phyloP scores from a whole-genome alignment of 768 basidiomycete species.

The Auricularia sp. region DNA sequence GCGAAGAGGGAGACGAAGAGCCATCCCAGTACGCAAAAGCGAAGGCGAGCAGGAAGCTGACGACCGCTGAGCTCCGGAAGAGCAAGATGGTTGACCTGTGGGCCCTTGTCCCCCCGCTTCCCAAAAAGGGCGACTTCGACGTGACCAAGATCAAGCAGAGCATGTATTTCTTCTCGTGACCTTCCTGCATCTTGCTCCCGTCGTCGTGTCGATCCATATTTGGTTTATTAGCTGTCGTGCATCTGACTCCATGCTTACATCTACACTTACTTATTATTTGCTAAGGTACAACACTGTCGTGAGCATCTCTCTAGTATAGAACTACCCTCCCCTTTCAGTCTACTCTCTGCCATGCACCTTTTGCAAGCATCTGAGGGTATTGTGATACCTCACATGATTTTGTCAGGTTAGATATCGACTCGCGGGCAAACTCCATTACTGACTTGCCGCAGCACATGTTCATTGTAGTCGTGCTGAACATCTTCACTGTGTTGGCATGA shows the following conservation, averaged over 20 bases:
- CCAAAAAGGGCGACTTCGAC: slow-evolving; percentile 77
- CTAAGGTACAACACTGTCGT: not conserved
- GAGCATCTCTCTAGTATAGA: not conserved
- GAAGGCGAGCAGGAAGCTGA: not conserved
- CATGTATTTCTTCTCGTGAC: slow-evolving; percentile 86
- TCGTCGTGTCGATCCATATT: not conserved
- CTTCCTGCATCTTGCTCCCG: not conserved
- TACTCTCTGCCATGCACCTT: too few relatives aligned
- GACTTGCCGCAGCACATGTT: too few relatives aligned
- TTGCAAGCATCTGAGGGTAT: too few relatives aligned
- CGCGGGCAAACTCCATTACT: too few relatives aligned
- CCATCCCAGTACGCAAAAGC: slow-evolving; percentile 15
- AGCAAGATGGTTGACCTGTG: slow-evolving; percentile 55
- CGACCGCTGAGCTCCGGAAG: not conserved
- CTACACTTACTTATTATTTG: not conserved
- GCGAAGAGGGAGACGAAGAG: slow-evolving; percentile 13
- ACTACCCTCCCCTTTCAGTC: too few relatives aligned
- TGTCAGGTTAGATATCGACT: too few relatives aligned
- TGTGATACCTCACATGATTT: too few relatives aligned
- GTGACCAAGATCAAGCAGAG: slow-evolving; percentile 74
- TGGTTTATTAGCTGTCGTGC: not conserved
- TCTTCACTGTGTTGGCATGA: too few relatives aligned
- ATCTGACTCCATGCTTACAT: not conserved
- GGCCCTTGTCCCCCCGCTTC: slow-evolving; percentile 72
- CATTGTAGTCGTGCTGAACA: too few relatives aligned